Evolutionary conservation across 2,329 filamentous ascomycete species (phyloP).

Genomic region (Mollisia scopiformis): DNA sequence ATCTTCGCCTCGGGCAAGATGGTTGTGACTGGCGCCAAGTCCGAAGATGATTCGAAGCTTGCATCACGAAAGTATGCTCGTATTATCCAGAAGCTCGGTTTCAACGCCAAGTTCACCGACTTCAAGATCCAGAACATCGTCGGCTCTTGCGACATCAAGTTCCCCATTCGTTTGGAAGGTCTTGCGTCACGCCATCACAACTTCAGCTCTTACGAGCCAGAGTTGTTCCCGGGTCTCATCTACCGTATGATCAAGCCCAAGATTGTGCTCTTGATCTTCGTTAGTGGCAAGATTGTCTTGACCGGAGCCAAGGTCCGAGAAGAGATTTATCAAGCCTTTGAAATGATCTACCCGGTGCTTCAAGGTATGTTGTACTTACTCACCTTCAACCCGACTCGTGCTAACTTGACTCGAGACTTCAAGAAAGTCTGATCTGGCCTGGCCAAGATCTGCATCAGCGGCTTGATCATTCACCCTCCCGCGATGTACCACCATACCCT

Average conservation of each 20-base stretch:
- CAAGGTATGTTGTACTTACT: conserved; percentile 62
- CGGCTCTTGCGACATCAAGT: conserved; percentile 98
- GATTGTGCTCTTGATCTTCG: conserved; percentile 97
- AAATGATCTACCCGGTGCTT: conserved; percentile 95
- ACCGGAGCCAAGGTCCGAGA: conserved; percentile 97
- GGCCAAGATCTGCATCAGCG: conserved; percentile 32
- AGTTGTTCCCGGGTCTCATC: conserved; percentile 98
- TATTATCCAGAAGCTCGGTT: conserved; percentile 99
- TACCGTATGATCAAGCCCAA: conserved; percentile 99
- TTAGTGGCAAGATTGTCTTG: conserved; percentile 96
- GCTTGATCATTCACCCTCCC: conserved; percentile 32
- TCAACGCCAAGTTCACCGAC: conserved; percentile 99
- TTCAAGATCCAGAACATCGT: conserved; percentile 99
- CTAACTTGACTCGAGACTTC: conserved; percentile 34
- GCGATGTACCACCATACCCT: conserved; percentile 35
- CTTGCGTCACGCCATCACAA: conserved; percentile 97
- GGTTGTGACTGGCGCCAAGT: conserved; percentile 98
- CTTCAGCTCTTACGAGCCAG: conserved; percentile 98
- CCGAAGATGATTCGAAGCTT: conserved; percentile 96
- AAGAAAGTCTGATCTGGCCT: conserved; percentile 39
- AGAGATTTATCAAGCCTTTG: conserved; percentile 96
- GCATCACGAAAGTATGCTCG: conserved; percentile 97
- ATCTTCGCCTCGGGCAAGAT: conserved; percentile 99
- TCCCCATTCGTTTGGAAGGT: conserved; percentile 95
- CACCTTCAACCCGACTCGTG: background rate